A percentile compares a stretch with the other conserved stretches of the same genome.
phyloP scores from a whole-genome alignment of 1,284 basidiomycete genomes.

The Sanghuangporus weigelae region DNA sequence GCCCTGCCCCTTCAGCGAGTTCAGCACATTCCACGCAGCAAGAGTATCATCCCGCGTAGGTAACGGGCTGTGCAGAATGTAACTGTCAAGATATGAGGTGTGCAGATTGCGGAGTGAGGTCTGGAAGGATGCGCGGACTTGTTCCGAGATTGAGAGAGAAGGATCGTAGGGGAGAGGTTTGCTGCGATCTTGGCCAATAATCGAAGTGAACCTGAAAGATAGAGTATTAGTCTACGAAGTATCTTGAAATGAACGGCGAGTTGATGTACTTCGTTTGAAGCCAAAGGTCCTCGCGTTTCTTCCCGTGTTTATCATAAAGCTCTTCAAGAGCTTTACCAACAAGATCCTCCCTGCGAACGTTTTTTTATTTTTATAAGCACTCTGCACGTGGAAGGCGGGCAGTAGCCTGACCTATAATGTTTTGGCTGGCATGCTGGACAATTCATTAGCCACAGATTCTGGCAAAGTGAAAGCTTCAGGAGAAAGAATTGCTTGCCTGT shows the following conservation, averaged over 20 bases:
- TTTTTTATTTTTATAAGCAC: background rate
- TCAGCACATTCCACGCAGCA: slow-evolving; percentile 61
- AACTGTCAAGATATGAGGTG: slow-evolving; percentile 67
- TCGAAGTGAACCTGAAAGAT: slow-evolving; percentile 56
- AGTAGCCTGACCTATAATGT: slow-evolving; percentile 55
- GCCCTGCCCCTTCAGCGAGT: slow-evolving; percentile 55
- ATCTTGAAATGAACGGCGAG: background rate
- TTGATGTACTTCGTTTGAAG: slow-evolving; percentile 73
- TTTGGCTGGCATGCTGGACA: slow-evolving; percentile 66
- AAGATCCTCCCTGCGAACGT: slow-evolving; percentile 57
- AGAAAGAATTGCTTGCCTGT: slow-evolving; percentile 45
- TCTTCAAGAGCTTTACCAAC: slow-evolving; percentile 66
- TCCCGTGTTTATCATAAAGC: slow-evolving; percentile 44
- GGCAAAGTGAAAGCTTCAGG: background rate
- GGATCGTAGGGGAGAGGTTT: slow-evolving; percentile 72
- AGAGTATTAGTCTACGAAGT: slow-evolving; percentile 1
- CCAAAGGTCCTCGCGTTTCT: slow-evolving; percentile 59
- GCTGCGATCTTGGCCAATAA: slow-evolving; percentile 62
- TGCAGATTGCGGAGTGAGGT: slow-evolving; percentile 62
- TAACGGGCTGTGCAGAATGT: slow-evolving; percentile 74
- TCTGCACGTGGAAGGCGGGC: background rate
- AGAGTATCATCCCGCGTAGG: slow-evolving; percentile 52
- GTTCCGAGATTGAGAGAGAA: slow-evolving; percentile 44
- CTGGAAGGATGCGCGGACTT: slow-evolving; percentile 60
- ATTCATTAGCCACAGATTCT: background rate